Percentiles rank a stretch among this genome's conserved stretches.
Evolutionary conservation across 768 basidiomycete genomes (phyloP).

Genomic region (Pisolithus orientalis): DNA sequence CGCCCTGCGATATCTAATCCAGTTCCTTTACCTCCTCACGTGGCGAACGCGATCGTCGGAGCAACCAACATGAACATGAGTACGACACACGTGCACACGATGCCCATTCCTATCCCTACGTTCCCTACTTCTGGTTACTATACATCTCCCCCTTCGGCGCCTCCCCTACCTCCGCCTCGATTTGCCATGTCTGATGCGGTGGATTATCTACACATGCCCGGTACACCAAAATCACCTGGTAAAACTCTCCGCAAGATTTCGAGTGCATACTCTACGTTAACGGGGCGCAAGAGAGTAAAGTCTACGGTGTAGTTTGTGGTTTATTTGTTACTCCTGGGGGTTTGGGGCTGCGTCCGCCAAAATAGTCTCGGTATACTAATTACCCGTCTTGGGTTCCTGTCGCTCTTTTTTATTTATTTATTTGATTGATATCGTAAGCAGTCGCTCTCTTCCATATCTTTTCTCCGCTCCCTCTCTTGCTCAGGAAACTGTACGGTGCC

Average conservation of each 20-base stretch:
- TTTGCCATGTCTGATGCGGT: not conserved
- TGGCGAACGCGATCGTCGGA: not conserved
- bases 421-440: no score
- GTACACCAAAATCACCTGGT: slow-evolving; percentile 7
- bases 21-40: not conserved
- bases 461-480: no score
- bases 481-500: no score
- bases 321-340: not conserved
- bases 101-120: not conserved
- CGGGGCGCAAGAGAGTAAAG: slow-evolving; percentile 8
- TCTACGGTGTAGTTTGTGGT: slow-evolving; percentile 3
- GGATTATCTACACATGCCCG: not conserved
- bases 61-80: not conserved
- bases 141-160: not conserved
- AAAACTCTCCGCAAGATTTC: slow-evolving; percentile 19
- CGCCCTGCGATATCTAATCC: not conserved
- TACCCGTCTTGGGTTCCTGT: no score
- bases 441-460: no score
- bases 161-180: not conserved
- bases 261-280: slow-evolving; percentile 18
- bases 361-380: no score
- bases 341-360: no score
- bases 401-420: no score
- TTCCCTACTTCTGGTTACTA: not conserved
- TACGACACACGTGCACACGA: not conserved